These are phyloP conservation scores for Pyronema domesticum DNA, from an alignment of 495 filamentous ascomycete genomes.

Conservation along the genomic window DNA sequence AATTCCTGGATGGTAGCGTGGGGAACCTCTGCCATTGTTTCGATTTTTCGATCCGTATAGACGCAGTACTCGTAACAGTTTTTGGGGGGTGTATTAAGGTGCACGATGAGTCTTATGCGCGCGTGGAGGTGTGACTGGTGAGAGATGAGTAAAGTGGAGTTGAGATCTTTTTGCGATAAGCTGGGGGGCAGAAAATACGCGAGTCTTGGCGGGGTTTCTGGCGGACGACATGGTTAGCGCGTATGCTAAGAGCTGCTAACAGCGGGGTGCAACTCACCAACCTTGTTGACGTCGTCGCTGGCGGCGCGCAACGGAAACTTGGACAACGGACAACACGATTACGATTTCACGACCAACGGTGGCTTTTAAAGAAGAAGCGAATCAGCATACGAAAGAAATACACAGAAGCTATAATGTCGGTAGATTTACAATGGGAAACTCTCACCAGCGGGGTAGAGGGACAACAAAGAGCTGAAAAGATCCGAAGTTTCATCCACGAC, in stretches of 20 bases:
- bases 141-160: neutral
- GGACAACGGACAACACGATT: neutral
- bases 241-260: too few relatives aligned
- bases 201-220: neutral
- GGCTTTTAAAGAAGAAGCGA: neutral
- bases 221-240: too few relatives aligned
- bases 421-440: constrained; percentile 88
- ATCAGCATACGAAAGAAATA: neutral
- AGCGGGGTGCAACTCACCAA: too few relatives aligned
- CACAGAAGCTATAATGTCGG: constrained; percentile 48
- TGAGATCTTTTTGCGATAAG: neutral
- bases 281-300: neutral
- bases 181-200: neutral
- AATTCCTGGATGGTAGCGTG: constrained; percentile 13
- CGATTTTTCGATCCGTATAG: neutral
- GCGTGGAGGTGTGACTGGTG: neutral
- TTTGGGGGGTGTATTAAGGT: neutral
- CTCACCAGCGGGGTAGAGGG: constrained; percentile 83
- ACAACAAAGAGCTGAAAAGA: constrained; percentile 56
- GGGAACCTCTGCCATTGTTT: constrained; percentile 12
- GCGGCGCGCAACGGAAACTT: neutral
- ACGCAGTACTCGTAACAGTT: too few relatives aligned
- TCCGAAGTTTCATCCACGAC: constrained; percentile 85
- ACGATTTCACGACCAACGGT: neutral
- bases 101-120: neutral